phyloP scores from a whole-genome alignment of 192 early-diverging fungal species.

The Rhizophagus clarus region DNA sequence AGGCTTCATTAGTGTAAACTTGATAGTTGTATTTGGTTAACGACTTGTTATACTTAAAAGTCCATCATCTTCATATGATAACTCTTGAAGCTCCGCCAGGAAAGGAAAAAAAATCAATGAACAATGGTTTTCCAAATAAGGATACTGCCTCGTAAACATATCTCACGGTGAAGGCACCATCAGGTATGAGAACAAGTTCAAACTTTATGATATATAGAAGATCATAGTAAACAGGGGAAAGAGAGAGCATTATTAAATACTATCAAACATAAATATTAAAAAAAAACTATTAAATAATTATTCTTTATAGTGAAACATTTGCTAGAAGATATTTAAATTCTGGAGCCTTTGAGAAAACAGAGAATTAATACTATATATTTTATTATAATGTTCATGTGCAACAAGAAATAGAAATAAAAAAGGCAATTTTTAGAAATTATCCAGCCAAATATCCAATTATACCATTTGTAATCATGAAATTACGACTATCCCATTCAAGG shows the following conservation, averaged over 20 bases:
- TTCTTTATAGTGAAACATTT: background rate
- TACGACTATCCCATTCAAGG: no score
- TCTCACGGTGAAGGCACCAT: background rate
- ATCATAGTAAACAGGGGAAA: conserved; percentile 9
- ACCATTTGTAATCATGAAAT: no score
- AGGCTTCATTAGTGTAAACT: no score
- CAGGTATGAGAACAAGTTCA: background rate
- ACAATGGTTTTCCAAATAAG: background rate
- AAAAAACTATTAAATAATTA: background rate
- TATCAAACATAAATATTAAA: background rate
- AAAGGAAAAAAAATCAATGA: background rate
- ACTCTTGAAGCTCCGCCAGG: background rate
- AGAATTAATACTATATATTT: background rate
- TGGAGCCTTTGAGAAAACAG: background rate
- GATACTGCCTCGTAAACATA: no score
- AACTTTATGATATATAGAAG: background rate
- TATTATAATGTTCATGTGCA: no score
- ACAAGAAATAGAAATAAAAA: no score
- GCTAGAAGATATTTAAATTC: background rate
- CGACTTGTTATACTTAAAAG: no score
- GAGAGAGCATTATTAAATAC: conserved; percentile 1
- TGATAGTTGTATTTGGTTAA: no score
- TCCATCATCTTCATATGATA: background rate
- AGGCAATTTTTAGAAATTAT: no score
- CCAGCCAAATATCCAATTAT: no score